Evolutionary conservation across 176 grass and related monocot genomes (phyloP).

Genomic region (Pontederia crassipes): DNA sequence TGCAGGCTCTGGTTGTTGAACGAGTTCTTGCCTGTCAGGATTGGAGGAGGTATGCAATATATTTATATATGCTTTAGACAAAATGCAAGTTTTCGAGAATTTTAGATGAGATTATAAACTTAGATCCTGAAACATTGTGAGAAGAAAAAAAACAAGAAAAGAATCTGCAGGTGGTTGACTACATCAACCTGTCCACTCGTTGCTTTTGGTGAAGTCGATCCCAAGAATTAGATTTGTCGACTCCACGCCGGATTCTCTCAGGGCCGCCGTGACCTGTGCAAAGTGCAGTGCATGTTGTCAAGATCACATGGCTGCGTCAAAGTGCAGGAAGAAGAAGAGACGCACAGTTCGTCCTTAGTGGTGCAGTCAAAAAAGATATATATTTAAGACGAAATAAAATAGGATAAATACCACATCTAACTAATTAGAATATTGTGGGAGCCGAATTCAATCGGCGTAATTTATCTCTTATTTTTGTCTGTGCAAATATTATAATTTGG

Average conservation of each 20-base stretch:
- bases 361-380: too few species aligned
- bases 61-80: too few species aligned
- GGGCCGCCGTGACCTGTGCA: slow-evolving; percentile 43
- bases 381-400: too few species aligned
- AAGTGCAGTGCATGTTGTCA: not conserved
- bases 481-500: too few species aligned
- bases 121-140: not conserved
- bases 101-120: not conserved
- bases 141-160: not conserved
- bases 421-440: too few species aligned
- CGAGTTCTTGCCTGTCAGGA: slow-evolving; percentile 45
- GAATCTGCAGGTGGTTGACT: not conserved
- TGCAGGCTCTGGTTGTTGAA: slow-evolving; percentile 81
- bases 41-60: not conserved
- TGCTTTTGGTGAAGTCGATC: slow-evolving; percentile 99
- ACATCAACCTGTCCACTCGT: slow-evolving; percentile 78
- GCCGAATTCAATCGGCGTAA: too few species aligned
- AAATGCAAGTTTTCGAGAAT: not conserved
- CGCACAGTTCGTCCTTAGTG: too few species aligned
- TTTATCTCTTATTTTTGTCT: too few species aligned
- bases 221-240: slow-evolving; percentile 91
- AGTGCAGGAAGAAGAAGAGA: too few species aligned
- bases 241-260: slow-evolving; percentile 60
- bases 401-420: too few species aligned
- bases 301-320: too few species aligned